Evolutionary conservation across 306 rosid species (phyloP).

Genomic region (Dryas drummondii): DNA sequence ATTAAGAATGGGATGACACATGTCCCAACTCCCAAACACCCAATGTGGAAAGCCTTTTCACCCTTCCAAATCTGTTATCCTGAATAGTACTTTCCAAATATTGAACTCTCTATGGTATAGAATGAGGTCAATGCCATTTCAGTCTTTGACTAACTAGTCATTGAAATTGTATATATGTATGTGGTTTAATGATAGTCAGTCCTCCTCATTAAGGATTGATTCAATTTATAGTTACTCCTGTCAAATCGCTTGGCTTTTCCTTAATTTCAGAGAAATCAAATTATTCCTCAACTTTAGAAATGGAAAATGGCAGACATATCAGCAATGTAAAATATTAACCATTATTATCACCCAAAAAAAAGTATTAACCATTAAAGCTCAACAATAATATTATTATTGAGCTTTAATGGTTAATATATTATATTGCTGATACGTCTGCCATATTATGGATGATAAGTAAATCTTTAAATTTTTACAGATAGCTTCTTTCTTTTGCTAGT

Average conservation of each 20-base stretch:
- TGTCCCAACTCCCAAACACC: background rate
- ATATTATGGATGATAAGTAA: background rate
- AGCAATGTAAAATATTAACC: background rate
- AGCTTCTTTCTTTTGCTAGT: background rate
- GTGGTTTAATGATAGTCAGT: background rate
- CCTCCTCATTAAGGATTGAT: constrained; percentile 6
- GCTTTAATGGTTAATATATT: too few species aligned
- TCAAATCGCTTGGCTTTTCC: constrained; percentile 7
- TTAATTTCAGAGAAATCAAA: constrained; percentile 14
- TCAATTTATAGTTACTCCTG: constrained; percentile 2
- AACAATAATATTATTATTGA: too few species aligned
- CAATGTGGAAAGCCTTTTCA: background rate
- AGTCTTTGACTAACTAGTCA: too few species aligned
- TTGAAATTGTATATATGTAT: too few species aligned
- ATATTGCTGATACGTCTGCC: background rate
- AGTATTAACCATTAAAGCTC: too few species aligned
- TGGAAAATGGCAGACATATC: background rate
- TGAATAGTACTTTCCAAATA: background rate
- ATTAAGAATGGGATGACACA: background rate
- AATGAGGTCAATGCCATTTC: too few species aligned
- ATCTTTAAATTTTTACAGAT: background rate
- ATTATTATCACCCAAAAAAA: background rate
- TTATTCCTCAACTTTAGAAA: too few species aligned
- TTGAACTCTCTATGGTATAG: too few species aligned
- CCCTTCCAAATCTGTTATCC: too few species aligned